phyloP scores from a whole-genome alignment of 176 grass and related monocot genomes.

The Neostapfia colusana region DNA sequence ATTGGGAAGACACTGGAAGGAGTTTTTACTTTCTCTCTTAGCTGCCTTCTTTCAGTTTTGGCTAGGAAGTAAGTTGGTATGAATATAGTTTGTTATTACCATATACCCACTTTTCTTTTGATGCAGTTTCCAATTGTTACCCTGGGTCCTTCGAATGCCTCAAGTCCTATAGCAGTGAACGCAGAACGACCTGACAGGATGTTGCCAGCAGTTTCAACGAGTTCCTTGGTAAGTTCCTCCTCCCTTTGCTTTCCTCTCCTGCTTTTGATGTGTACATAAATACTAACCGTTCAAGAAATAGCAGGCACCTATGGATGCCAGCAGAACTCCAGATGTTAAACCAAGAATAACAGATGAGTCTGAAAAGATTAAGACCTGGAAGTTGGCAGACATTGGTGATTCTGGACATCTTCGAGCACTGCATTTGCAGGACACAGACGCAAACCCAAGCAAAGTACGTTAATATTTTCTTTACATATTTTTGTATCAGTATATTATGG shows the following conservation, averaged over 20 bases:
- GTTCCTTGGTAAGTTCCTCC: slow-evolving; percentile 70
- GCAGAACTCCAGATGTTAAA: slow-evolving; percentile 81
- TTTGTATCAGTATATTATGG: slow-evolving; percentile 8
- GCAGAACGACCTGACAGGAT: slow-evolving; percentile 82
- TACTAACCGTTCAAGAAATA: slow-evolving; percentile 40
- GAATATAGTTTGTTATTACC: slow-evolving; percentile 2
- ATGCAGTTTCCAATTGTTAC: slow-evolving; percentile 73
- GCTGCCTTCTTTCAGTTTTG: neutral
- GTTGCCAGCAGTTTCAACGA: slow-evolving; percentile 82
- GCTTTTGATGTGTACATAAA: slow-evolving; percentile 13
- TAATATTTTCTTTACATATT: neutral
- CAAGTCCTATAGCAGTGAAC: slow-evolving; percentile 78
- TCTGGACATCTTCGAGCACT: slow-evolving; percentile 77
- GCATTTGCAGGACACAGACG: slow-evolving; percentile 65
- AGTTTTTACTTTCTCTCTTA: slow-evolving; percentile 14
- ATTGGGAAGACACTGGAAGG: neutral
- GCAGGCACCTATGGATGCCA: slow-evolving; percentile 80
- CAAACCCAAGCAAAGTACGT: slow-evolving; percentile 72
- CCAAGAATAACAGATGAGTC: slow-evolving; percentile 90
- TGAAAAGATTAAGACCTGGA: slow-evolving; percentile 90
- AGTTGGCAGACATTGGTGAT: slow-evolving; percentile 78
- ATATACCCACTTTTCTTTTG: slow-evolving; percentile 30
- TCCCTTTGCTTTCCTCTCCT: slow-evolving; percentile 10
- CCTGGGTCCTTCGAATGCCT: slow-evolving; percentile 82
- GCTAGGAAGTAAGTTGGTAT: slow-evolving; percentile 19